Evolutionary conservation across 768 basidiomycete genomes (phyloP).

Genomic region (Saitozyma podzolica): DNA sequence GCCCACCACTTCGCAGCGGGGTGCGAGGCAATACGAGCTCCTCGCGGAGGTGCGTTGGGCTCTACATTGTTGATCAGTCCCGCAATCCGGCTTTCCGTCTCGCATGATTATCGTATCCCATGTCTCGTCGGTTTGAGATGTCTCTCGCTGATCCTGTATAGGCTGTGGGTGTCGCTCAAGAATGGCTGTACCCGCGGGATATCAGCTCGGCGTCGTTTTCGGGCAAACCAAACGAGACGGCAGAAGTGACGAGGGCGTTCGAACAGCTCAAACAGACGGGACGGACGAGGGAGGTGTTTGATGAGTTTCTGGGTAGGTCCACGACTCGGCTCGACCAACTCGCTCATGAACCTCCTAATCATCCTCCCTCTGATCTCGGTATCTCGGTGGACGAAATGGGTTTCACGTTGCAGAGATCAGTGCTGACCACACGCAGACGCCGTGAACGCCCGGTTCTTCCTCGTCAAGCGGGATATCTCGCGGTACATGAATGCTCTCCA

Average conservation of each 20-base stretch:
- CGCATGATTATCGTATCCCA: too few relatives aligned
- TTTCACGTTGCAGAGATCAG: background rate
- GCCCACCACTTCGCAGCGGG: slow-evolving; percentile 33
- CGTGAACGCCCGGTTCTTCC: slow-evolving; percentile 32
- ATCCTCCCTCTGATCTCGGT: too few relatives aligned
- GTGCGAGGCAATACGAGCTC: slow-evolving; percentile 30
- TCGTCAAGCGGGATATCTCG: slow-evolving; percentile 37
- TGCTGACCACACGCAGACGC: slow-evolving; percentile 18
- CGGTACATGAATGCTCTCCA: slow-evolving; percentile 31
- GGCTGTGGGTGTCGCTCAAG: slow-evolving; percentile 5
- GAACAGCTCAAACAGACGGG: slow-evolving; percentile 11
- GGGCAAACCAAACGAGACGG: slow-evolving; percentile 26
- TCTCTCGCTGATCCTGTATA: too few relatives aligned
- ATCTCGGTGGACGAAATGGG: too few relatives aligned
- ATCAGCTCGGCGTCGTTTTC: slow-evolving; percentile 7
- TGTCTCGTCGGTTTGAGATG: too few relatives aligned
- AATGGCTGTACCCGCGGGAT: slow-evolving; percentile 31
- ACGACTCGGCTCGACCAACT: too few relatives aligned
- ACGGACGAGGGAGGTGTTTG: slow-evolving; percentile 13
- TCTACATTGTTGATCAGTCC: too few relatives aligned
- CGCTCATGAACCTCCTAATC: too few relatives aligned
- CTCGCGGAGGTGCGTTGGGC: slow-evolving; percentile 19
- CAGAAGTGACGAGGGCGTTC: slow-evolving; percentile 27
- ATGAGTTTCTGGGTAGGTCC: slow-evolving; percentile 36
- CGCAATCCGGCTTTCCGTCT: too few relatives aligned